A percentile compares a stretch with the other conserved stretches of the same genome.
Conservation (phyloP, 202 grass and related monocot genomes). For the Zizania palustris region DNA sequence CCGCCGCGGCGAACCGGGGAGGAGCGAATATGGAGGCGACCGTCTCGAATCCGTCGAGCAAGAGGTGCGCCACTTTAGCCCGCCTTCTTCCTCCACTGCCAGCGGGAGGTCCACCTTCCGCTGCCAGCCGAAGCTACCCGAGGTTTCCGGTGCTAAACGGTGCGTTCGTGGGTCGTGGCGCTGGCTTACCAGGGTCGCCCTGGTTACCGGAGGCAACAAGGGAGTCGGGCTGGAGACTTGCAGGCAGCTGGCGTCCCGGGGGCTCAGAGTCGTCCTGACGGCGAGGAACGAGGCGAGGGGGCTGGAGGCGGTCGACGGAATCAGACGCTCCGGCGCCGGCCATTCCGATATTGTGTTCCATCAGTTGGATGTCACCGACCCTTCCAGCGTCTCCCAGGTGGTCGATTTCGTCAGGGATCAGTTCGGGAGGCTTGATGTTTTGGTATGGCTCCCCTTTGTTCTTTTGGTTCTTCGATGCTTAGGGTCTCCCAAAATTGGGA, state of each 20-base stretch:
- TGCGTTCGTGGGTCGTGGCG: not conserved
- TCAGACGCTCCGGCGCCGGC: conserved; percentile 35
- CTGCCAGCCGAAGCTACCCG: not conserved
- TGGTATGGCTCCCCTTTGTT: conserved; percentile 38
- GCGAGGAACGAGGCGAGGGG: conserved; percentile 69
- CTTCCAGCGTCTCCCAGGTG: conserved; percentile 45
- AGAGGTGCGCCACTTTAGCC: conserved; percentile 29
- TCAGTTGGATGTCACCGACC: conserved; percentile 65
- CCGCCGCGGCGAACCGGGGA: conserved; percentile 5
- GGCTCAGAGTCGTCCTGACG: conserved; percentile 58
- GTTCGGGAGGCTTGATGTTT: conserved; percentile 59
- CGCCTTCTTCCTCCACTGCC: too few relatives aligned
- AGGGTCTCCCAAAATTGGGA: conserved; percentile 2
- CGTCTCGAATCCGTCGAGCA: conserved; percentile 28
- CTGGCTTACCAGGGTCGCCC: conserved; percentile 40
- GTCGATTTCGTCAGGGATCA: conserved; percentile 52
- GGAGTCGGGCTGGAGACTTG: conserved; percentile 79
- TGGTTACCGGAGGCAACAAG: conserved; percentile 78
- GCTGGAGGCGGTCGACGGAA: conserved; percentile 46
- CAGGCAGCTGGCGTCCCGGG: conserved; percentile 49
- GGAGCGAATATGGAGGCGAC: conserved; percentile 40
- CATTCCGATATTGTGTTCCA: conserved; percentile 51
- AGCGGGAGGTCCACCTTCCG: not conserved
- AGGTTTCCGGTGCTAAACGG: not conserved
- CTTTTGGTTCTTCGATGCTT: not conserved